Evolutionary conservation across 2,329 filamentous ascomycete species (phyloP).

Genomic region (Talaromyces sp.): DNA sequence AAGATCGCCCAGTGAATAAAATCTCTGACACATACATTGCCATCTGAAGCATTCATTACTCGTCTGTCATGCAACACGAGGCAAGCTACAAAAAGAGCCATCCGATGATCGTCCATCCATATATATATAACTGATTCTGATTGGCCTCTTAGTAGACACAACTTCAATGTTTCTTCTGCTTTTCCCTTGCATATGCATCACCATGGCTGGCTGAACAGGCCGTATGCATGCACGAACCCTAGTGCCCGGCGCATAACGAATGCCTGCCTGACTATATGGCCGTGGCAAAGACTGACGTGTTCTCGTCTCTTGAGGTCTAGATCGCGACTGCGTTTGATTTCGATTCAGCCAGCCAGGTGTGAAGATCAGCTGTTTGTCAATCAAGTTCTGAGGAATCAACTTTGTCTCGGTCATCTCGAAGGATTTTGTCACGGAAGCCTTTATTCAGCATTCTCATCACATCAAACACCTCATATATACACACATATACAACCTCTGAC

Average conservation of each 20-base stretch:
- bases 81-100: background rate
- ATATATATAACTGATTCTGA: background rate
- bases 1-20: background rate
- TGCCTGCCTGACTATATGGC: background rate
- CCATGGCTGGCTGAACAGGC: background rate
- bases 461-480: background rate
- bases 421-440: background rate
- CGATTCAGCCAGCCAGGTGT: background rate
- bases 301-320: background rate
- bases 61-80: background rate
- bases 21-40: background rate
- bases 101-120: no score
- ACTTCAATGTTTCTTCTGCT: background rate
- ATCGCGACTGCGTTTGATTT: background rate
- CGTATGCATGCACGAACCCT: background rate
- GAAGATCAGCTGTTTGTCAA: background rate
- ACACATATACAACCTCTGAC: background rate
- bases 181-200: background rate
- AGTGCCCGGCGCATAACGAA: background rate
- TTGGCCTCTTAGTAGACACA: background rate
- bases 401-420: no score
- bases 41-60: background rate
- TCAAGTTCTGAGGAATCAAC: no score
- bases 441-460: background rate
- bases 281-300: no score